Conservation (phyloP, 257 asterid genomes). For the Solanum dulcamara region DNA sequence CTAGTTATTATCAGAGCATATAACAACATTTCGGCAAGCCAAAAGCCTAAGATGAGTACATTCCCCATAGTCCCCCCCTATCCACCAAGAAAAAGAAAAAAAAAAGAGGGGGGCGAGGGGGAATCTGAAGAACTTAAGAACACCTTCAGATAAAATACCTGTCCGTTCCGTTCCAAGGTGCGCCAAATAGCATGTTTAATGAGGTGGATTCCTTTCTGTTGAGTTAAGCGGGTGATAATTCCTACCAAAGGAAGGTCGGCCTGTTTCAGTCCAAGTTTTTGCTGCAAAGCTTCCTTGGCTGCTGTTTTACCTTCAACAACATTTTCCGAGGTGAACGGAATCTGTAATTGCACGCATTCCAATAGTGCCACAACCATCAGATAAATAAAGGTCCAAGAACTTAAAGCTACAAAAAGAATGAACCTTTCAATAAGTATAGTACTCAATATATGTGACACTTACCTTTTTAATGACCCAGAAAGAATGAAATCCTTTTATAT, state of each 20-base stretch:
- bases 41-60: neutral
- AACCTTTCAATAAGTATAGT: neutral
- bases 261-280: conserved; percentile 58
- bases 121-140: conserved; percentile 1
- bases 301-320: conserved; percentile 91
- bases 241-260: conserved; percentile 84
- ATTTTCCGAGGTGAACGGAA: conserved; percentile 75
- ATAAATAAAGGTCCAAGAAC: neutral
- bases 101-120: neutral
- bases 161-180: conserved; percentile 83
- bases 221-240: conserved; percentile 89
- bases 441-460: neutral
- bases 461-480: neutral
- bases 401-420: neutral
- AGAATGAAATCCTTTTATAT: neutral
- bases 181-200: conserved; percentile 96
- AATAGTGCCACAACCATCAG: conserved; percentile 5
- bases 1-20: neutral
- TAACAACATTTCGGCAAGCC: neutral
- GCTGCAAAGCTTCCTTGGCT: conserved; percentile 93
- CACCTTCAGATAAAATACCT: conserved; percentile 26
- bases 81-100: neutral
- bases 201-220: conserved; percentile 96
- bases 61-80: neutral
- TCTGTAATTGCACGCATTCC: conserved; percentile 31